phyloP scores from a whole-genome alignment of 164 flowering plant species.

The Platanus orientalis region DNA sequence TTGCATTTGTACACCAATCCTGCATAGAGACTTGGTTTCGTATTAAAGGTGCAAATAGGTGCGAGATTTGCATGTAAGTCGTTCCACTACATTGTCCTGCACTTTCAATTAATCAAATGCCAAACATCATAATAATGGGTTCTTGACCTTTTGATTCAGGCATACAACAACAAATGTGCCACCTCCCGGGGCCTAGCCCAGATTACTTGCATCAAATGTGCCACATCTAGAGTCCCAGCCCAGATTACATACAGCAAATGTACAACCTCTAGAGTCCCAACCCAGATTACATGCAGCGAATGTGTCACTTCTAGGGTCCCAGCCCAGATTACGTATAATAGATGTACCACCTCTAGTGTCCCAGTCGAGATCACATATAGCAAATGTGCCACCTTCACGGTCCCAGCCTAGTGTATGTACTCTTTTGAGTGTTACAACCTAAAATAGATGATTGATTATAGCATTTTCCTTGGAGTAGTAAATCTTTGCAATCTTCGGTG shows the following conservation, averaged over 20 bases:
- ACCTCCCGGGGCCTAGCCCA: conserved; percentile 53
- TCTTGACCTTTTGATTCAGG: conserved; percentile 33
- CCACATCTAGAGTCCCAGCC: no score
- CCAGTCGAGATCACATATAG: no score
- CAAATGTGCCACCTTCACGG: no score
- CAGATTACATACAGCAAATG: no score
- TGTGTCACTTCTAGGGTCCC: no score
- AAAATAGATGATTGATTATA: background rate
- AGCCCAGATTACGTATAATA: no score
- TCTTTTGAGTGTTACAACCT: background rate
- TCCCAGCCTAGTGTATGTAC: conserved; percentile 49
- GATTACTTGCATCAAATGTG: no score
- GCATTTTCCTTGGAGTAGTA: background rate
- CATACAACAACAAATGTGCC: conserved; percentile 56
- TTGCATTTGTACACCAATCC: conserved; percentile 60
- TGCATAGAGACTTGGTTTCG: conserved; percentile 75
- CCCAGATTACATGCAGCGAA: no score
- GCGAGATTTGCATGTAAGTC: conserved; percentile 87
- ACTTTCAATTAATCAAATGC: background rate
- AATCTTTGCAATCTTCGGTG: no score
- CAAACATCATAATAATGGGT: background rate
- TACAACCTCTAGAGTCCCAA: no score
- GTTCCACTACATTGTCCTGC: conserved; percentile 5
- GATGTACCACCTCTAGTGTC: no score
- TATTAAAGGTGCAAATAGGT: conserved; percentile 69